Evolutionary conservation across 2,329 filamentous ascomycete species (phyloP).

Genomic region (Knufia petricola): DNA sequence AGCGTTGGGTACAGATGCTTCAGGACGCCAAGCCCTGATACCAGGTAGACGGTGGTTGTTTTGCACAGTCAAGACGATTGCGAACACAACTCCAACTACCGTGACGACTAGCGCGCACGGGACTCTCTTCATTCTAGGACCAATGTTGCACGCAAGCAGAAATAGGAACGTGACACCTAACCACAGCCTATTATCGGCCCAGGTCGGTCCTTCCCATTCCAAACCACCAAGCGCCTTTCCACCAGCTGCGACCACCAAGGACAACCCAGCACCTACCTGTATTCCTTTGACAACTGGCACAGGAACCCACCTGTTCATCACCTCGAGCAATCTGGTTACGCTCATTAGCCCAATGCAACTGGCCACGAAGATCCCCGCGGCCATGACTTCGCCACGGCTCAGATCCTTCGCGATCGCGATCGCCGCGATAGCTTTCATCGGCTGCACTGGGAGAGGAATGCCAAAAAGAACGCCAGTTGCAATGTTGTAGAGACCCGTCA

Average conservation of each 20-base stretch:
- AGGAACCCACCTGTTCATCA: constrained; percentile 65
- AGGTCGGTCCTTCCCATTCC: constrained; percentile 55
- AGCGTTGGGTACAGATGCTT: constrained; percentile 37
- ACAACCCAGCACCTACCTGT: constrained; percentile 82
- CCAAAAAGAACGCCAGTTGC: constrained; percentile 74
- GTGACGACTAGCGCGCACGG: constrained; percentile 74
- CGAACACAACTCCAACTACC: constrained; percentile 56
- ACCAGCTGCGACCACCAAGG: constrained; percentile 69
- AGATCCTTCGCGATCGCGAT: constrained; percentile 68
- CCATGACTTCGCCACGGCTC: constrained; percentile 61
- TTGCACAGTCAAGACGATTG: constrained; percentile 35
- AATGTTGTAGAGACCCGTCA: constrained; percentile 81
- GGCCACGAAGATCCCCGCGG: constrained; percentile 72
- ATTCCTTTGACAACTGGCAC: constrained; percentile 89
- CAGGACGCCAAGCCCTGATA: constrained; percentile 53
- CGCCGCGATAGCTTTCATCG: constrained; percentile 82
- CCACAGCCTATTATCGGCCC: constrained; percentile 71
- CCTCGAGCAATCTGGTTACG: constrained; percentile 65
- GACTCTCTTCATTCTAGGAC: constrained; percentile 42
- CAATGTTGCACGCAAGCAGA: constrained; percentile 57
- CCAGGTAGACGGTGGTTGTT: constrained; percentile 31
- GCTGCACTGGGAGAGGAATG: constrained; percentile 82
- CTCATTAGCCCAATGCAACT: constrained; percentile 66
- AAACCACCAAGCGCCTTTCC: constrained; percentile 57
- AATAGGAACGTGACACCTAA: constrained; percentile 62